Evolutionary conservation across 2,329 filamentous ascomycete genomes (phyloP).

Genomic region (Stemphylium vesicarium): DNA sequence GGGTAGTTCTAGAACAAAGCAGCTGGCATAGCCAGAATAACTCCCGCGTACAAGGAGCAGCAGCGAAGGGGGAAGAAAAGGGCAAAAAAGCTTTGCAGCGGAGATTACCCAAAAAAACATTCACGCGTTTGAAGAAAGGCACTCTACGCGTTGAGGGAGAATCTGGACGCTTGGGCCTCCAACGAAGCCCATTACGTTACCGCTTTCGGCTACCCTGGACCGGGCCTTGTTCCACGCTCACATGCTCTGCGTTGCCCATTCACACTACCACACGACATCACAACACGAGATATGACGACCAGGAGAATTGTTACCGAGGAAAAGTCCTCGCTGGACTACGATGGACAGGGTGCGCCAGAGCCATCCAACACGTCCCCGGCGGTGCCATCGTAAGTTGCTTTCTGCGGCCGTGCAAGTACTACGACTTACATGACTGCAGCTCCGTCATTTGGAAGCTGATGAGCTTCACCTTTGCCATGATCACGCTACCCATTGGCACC

Average conservation of each 20-base stretch:
- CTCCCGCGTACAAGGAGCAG: constrained; percentile 1
- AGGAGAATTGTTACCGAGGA: constrained; percentile 69
- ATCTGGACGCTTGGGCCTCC: constrained; percentile 19
- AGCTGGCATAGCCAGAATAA: constrained; percentile 10
- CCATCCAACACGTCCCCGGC: constrained; percentile 80
- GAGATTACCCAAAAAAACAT: constrained; percentile 22
- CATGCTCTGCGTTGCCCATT: background rate
- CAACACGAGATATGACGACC: constrained; percentile 65
- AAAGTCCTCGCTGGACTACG: constrained; percentile 65
- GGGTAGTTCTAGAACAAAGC: constrained; percentile 17
- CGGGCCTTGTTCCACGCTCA: constrained; percentile 1
- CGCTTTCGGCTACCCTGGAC: constrained; percentile 8
- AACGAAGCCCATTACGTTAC: constrained; percentile 21
- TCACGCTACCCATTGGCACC: constrained; percentile 81
- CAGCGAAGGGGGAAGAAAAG: constrained; percentile 6
- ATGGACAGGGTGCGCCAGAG: constrained; percentile 39
- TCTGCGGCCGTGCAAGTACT: background rate
- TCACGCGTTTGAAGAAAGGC: constrained; percentile 11
- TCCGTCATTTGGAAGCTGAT: constrained; percentile 90
- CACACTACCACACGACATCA: background rate
- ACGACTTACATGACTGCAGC: constrained; percentile 52
- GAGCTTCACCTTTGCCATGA: constrained; percentile 90
- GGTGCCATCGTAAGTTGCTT: constrained; percentile 72
- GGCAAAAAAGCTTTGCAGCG: constrained; percentile 12
- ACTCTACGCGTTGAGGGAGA: constrained; percentile 16